Evolutionary conservation across 2,329 filamentous ascomycete species (phyloP), one percentile per base, ranked within the genome.

Genomic region (Parasarocladium wereldwijsianum): DNA sequence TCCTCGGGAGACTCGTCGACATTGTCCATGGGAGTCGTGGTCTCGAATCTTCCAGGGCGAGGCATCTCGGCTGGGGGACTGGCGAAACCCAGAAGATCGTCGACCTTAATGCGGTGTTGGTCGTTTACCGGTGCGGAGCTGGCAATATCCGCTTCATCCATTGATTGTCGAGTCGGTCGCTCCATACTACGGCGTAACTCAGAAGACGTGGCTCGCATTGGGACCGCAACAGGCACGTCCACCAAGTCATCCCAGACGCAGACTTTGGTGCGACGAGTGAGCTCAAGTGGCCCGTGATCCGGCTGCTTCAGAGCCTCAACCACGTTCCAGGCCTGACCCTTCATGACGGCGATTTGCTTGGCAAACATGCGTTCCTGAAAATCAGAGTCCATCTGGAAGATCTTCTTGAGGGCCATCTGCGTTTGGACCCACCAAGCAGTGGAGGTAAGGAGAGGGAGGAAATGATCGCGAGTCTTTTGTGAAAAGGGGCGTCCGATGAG

Each of bases 291-390:
- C 0, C 90, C 90, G 47, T 96, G 87, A 46, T 96, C 90, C 1
- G 73, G 64, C 12, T 81, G 81, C 52, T 98, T 98, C 36, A 98
- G 66, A 1, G 90, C 94, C 58, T 98, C 90, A 4, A 98, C 90
- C 0, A 98, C 90, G 49, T 98, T 98, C 85, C 90, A 98, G 1
- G 90, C 90, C 50, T 98, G 90, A 8, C 90, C 90, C 55, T 98
- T 98, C 84, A 98, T 93, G 35, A 98, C 90, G 1, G 90, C 87
- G 37, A 98, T 92, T 48, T 98, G 90, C 40, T 83, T 76, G n/a
- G 84, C 84, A 56, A 93, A 98, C 90, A 98, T 98, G 54, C 83
- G 79, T 57, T 98, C 90, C 50, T 96, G 84, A 53, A 98, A 98
- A 54, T 98, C 90, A 3, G 78, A 75, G 51, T 98, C 90, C 48